Base-by-base conservation (phyloP, 257 asterid species). In the Jaltomata sinuosa region DNA sequence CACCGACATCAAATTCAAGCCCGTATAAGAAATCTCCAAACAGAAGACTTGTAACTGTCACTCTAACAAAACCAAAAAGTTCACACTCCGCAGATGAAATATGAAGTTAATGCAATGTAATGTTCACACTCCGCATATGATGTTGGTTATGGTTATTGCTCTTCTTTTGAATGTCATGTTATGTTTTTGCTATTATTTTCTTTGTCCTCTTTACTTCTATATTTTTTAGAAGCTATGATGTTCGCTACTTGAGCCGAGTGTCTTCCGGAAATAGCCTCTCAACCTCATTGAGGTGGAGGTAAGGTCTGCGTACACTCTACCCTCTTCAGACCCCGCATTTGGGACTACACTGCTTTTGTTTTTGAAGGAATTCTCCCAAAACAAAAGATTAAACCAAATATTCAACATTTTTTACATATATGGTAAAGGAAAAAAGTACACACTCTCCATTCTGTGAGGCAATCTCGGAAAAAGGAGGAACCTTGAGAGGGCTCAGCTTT, bases 401-500 rank as follows among this genome's bases (percentile, higher is more conserved):
- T 50, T n/a, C n/a, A n/a, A n/a, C n/a, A n/a, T n/a, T n/a, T n/a
- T n/a, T 69, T 18, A 64, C 62, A 65, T 53, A 32, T 34, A 36
- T 16, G 49, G 49, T 54, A 36, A 22, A n/a, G 25, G 83, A 22
- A 32, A 80, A 21, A 71, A 62, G 22, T 55, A 83, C 93, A 12
- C 88, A 94, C 98, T 84, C 97, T 91, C 90, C 92, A 93, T 85
- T 95, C 91, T 21, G 89, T 87, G 54, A 95, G 94, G 88, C 94
- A 88, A 78, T 94, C 98, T 3, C 94, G 92, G 76, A 95, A 95
- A 85, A 95, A 95, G 0, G 99, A 83, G 36, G 98, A 94, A 74
- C 97, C 96, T 84, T 87, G 88, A 0, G 93, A 91, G 0, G 97
- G 98, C 87, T 95, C 95, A 1, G 95, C 84, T 87, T 90, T 92